Base-by-base conservation (phyloP, 805 yeast species). In the Candida nonsorbophila region DNA sequence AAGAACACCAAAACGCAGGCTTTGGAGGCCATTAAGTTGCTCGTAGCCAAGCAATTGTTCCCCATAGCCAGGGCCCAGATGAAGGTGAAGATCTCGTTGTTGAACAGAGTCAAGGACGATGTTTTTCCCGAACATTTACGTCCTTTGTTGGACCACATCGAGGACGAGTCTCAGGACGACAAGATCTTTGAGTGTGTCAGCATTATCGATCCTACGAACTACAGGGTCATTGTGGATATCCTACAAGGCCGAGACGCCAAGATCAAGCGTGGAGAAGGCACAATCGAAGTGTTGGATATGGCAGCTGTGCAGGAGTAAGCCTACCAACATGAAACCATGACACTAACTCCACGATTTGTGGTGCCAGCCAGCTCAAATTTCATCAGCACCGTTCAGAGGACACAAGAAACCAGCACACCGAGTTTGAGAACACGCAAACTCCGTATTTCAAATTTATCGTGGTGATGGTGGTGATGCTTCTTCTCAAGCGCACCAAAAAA, bases 41-140 rank as follows among this genome's bases (percentile, higher is more conserved):
- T 92, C 28, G 79, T 84, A 3, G 72, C 78, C 18, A 72, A 75
- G 41, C 97, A 92, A 55, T 63, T 87, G 18, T 81, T 92, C 16
- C 97, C 97, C 7, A 88, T 92, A 33, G 94, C 86, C 0, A 70
- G 98, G 42, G 97, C 97, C 0, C 80, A 81, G 45, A 92, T 92
- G 98, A 79, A 85, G 56, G 71, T 92, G 22, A 77, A 78, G 41
- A 61, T 86, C n/a, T 55, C 69, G 0, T 56, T 84, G 26, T 65
- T 69, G 14, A 62, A 70, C 6, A 72, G 79, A 38, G 77, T 72
- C 4, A 72, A 73, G 10, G 66, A 67, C 27, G 56, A 47, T 25
- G 54, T 49, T 24, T 60, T 42, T 34, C 54, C 49, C 4, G 53
- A 43, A 23, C 53, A 58, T 20, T 48, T 63, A 17, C 45, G 52